Conservation (phyloP, 768 basidiomycete species). For the Kwoniella dendrophila region DNA sequence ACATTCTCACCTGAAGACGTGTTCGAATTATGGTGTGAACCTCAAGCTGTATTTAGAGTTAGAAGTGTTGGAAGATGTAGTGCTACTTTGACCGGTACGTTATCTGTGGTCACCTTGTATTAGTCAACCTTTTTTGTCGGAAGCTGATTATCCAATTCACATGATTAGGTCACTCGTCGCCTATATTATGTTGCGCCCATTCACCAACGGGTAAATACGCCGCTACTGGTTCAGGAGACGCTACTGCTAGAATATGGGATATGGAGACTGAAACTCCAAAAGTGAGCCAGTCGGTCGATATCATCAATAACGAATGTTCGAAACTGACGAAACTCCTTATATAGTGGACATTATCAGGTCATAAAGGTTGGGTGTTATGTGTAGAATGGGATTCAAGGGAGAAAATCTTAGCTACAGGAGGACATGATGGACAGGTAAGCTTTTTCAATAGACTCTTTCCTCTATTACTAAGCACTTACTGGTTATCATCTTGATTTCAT, state of each 20-base stretch:
- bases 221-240: slow-evolving; percentile 94
- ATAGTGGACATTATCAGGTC: slow-evolving; percentile 74
- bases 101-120: not conserved
- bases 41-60: slow-evolving; percentile 93
- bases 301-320: not conserved
- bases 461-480: not conserved
- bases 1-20: slow-evolving; percentile 69
- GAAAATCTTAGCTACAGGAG: slow-evolving; percentile 85
- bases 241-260: slow-evolving; percentile 90
- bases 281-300: slow-evolving; percentile 21
- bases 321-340: not conserved
- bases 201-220: slow-evolving; percentile 89
- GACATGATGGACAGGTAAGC: slow-evolving; percentile 87
- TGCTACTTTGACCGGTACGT: slow-evolving; percentile 78
- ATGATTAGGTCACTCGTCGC: slow-evolving; percentile 76
- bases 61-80: slow-evolving; percentile 92
- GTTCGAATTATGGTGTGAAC: slow-evolving; percentile 83
- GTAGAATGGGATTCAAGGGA: slow-evolving; percentile 97
- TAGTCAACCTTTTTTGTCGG: not conserved
- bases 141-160: not conserved
- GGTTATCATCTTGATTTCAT: not conserved
- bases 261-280: slow-evolving; percentile 89
- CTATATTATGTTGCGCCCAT: slow-evolving; percentile 92
- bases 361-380: slow-evolving; percentile 94
- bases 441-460: not conserved